Evolutionary conservation across 2,329 filamentous ascomycete species (phyloP), one percentile per base, ranked within the genome.

Genomic region (Sclerotinia glacialis): DNA sequence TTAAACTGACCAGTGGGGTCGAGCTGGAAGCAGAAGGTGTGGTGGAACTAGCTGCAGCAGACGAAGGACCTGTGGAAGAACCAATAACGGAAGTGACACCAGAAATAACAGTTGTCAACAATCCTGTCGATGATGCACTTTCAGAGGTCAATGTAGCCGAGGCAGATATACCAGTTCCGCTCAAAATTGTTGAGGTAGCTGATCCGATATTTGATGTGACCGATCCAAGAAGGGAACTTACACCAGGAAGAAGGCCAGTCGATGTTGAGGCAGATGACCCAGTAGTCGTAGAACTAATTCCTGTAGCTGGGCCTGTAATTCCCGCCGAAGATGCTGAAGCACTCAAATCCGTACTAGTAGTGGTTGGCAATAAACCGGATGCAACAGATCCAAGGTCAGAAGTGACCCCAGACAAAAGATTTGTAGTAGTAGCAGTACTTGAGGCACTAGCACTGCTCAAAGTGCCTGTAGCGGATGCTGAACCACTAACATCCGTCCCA

Each of bases 1-100:
- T 66, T 18, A 67, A 55, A 52, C 66, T 67, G 46, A 53, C 66
- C 49, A 67, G 53, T 11, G 60, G 34, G 12, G 46, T 64, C 21
- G 61, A 64, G 34, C 50, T 56, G 21, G 50, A 34, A 34, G 49
- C 28, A 55, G 42, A 47, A 11, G 50, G 16, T 11, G 26, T 56
- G 5, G 52, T 56, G 26, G 52, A 47, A 46, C 62, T 47, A 40
- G 49, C 37, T 26, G 26, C 11, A 6, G 18, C 31, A 4, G 53
- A 65, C 16, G 31, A 26, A 11, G 23, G n/a, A 65, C 40, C 23
- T 9, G 63, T 65, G 5, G 53, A 46, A 31, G 53, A 28, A 28
- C 62, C 62, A 65, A 65, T 8, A 31, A 59, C 21, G 9, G 62
- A 50, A 40, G 42, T 65, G 12, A 28, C 42, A 28, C 28, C 52